phyloP scores from a whole-genome alignment of 2,329 filamentous ascomycete species.

The Venturia oleaginea region DNA sequence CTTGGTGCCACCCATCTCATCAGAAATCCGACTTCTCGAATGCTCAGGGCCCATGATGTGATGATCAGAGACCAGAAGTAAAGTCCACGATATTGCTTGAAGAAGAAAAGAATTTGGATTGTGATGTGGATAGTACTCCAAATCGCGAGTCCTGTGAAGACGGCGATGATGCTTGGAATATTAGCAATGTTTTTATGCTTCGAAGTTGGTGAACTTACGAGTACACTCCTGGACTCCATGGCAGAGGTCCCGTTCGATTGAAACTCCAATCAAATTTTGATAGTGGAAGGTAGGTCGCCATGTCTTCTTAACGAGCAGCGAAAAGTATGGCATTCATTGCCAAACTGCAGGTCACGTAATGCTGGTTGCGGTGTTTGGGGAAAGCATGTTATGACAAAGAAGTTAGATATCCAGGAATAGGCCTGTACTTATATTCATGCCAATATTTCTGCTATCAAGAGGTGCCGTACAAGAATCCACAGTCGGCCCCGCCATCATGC shows the following conservation, averaged over 20 bases:
- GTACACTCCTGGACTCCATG: conserved; percentile 9
- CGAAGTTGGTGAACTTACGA: not conserved
- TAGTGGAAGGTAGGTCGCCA: not conserved
- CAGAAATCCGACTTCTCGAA: conserved; percentile 36
- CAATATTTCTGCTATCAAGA: not conserved
- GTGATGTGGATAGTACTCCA: conserved; percentile 38
- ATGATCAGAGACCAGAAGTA: conserved; percentile 43
- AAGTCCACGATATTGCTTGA: conserved; percentile 37
- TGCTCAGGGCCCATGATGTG: conserved; percentile 38
- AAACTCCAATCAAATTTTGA: conserved; percentile 10
- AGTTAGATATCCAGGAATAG: not conserved
- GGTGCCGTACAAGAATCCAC: not conserved
- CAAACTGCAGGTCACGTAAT: not conserved
- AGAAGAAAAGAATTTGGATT: conserved; percentile 38
- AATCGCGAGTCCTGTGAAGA: conserved; percentile 20
- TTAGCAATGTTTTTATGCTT: not conserved
- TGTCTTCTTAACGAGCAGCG: not conserved
- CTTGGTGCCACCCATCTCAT: conserved; percentile 27
- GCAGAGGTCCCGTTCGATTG: not conserved
- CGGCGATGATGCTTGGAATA: not conserved
- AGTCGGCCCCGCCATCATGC: conserved; percentile 1
- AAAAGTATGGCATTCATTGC: not conserved
- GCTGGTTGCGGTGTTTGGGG: not conserved
- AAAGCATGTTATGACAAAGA: not conserved
- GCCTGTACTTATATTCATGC: not conserved